Percentiles rank a stretch among this genome's conserved stretches.
Conservation (phyloP, 2,329 filamentous ascomycete species). For the Aspergillus fischeri region DNA sequence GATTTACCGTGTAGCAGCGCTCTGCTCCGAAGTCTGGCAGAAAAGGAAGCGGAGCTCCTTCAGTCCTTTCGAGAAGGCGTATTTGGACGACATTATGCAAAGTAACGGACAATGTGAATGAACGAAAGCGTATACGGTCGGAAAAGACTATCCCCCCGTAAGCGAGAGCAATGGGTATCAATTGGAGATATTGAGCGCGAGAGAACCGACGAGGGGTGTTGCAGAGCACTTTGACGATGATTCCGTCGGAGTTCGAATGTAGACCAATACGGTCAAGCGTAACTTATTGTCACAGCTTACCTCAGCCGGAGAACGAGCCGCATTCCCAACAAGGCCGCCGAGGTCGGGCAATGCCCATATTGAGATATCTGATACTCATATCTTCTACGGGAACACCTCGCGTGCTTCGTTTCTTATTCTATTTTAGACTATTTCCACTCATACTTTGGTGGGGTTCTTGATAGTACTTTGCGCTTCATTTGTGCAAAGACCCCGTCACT, state of each 20-base stretch:
- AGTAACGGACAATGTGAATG: slow-evolving; percentile 1
- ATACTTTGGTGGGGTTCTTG: not conserved
- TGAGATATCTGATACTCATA: slow-evolving; percentile 1
- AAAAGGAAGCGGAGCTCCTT: slow-evolving; percentile 97
- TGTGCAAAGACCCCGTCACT: not conserved
- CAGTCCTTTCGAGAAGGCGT: slow-evolving; percentile 80
- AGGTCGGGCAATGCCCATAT: slow-evolving; percentile 11
- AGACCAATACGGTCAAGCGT: slow-evolving; percentile 23
- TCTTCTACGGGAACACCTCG: not conserved
- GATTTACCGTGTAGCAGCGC: slow-evolving; percentile 77
- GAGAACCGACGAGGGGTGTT: slow-evolving; percentile 1
- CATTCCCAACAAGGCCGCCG: slow-evolving; percentile 13
- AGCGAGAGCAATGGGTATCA: slow-evolving; percentile 9
- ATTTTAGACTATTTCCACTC: not conserved
- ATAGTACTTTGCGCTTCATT: not conserved
- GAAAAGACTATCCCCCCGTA: slow-evolving; percentile 13
- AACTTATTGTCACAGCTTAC: slow-evolving; percentile 27
- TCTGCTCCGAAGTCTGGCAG: slow-evolving; percentile 90
- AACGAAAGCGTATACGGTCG: slow-evolving; percentile 3
- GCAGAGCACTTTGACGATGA: slow-evolving; percentile 3
- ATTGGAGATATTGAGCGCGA: slow-evolving; percentile 7
- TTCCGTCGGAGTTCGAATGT: slow-evolving; percentile 4
- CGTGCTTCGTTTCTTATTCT: slow-evolving; percentile 14
- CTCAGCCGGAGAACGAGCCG: slow-evolving; percentile 23
- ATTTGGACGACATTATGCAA: slow-evolving; percentile 77